phyloP scores from a whole-genome alignment of 2,329 filamentous ascomycete genomes.

The Pseudogymnoascus sp. region DNA sequence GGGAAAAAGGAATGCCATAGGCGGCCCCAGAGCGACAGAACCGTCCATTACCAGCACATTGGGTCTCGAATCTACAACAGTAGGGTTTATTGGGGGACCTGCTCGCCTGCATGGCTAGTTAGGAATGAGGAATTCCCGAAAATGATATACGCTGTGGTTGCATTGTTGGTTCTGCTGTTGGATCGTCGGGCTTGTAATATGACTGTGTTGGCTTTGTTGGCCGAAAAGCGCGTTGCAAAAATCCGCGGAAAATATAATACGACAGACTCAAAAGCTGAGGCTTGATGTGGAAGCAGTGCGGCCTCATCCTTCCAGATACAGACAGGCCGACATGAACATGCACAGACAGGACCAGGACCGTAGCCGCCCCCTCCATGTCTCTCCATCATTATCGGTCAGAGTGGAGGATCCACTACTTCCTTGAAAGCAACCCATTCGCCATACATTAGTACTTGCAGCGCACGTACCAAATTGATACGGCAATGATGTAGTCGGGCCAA shows the following conservation, averaged over 20 bases:
- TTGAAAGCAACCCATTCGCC: not conserved
- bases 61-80: not conserved
- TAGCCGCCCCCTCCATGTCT: not conserved
- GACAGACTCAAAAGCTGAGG: not conserved
- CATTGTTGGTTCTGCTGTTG: not conserved
- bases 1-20: not conserved
- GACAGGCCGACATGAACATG: not conserved
- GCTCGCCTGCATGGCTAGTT: not conserved
- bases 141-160: not conserved
- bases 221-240: not conserved
- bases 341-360: not conserved
- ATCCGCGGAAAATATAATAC: not conserved
- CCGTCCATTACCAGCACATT: not conserved
- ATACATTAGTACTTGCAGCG: not conserved
- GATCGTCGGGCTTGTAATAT: not conserved
- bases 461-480: not conserved
- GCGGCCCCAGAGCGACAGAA: not conserved
- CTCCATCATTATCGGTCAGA: not conserved
- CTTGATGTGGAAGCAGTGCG: slow-evolving; percentile 1
- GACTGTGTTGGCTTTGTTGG: not conserved
- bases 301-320: slow-evolving; percentile 4
- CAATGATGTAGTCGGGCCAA: not conserved
- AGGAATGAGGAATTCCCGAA: not conserved
- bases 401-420: not conserved
- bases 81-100: not conserved